phyloP scores from a whole-genome alignment of 805 yeast species.

The Metschnikowia drakensbergensis region DNA sequence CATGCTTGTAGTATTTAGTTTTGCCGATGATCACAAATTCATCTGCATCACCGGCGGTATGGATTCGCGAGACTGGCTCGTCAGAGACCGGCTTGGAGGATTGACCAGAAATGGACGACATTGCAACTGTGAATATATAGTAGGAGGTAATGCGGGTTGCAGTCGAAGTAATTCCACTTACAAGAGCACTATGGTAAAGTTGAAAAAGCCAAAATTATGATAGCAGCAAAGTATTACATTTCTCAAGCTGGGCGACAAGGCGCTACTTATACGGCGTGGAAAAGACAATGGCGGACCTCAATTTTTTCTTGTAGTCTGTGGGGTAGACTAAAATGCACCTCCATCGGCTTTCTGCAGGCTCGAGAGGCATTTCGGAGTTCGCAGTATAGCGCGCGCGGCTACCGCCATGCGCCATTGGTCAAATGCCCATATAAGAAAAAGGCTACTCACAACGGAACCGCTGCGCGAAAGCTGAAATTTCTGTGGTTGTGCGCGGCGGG shows the following conservation, averaged over 20 bases:
- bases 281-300: not conserved
- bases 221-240: not conserved
- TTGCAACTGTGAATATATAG: not conserved
- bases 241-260: not conserved
- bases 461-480: not conserved
- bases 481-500: not conserved
- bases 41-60: conserved; percentile 30
- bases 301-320: conserved; percentile 3
- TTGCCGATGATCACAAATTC: conserved; percentile 32
- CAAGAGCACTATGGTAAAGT: not conserved
- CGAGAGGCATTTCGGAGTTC: conserved; percentile 1
- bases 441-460: not conserved
- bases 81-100: conserved; percentile 12
- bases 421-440: not conserved
- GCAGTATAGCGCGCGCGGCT: not conserved
- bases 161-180: not conserved
- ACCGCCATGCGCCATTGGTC: not conserved
- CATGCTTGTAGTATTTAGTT: conserved; percentile 29
- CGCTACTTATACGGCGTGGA: not conserved
- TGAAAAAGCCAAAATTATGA: not conserved
- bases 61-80: conserved; percentile 21
- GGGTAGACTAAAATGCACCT: conserved; percentile 2
- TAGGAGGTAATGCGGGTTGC: not conserved
- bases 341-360: not conserved
- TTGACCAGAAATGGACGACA: conserved; percentile 14